Percentiles rank a stretch among this genome's conserved stretches.
Conservation (phyloP, 2,329 filamentous ascomycete genomes). For the Colletotrichum tropicicola region DNA sequence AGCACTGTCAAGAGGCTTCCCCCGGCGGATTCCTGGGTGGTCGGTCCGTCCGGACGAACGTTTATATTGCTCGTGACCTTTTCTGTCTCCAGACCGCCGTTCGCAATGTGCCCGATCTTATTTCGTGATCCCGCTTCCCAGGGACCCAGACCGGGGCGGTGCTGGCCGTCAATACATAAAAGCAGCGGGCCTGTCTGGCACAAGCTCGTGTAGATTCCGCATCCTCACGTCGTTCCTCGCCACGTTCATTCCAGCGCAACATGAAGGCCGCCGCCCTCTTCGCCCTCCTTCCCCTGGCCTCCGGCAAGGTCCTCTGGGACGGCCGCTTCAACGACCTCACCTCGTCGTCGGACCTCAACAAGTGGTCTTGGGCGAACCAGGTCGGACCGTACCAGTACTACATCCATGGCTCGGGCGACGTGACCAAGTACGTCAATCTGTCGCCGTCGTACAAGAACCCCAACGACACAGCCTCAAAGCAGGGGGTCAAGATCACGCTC, state of each 20-base stretch:
- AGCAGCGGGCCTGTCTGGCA: neutral
- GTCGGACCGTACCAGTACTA: conserved; percentile 79
- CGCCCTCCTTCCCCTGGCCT: conserved; percentile 5
- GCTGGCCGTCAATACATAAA: neutral
- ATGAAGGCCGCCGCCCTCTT: conserved; percentile 19
- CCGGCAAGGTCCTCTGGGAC: conserved; percentile 63
- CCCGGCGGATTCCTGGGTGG: neutral
- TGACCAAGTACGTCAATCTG: conserved; percentile 70
- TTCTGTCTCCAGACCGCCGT: neutral
- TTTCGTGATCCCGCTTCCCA: conserved; percentile 12
- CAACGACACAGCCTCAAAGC: conserved; percentile 65
- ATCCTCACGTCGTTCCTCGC: neutral
- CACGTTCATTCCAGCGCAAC: neutral
- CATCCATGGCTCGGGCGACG: conserved; percentile 70
- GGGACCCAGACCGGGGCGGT: neutral
- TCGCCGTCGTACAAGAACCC: conserved; percentile 71
- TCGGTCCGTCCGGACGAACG: conserved; percentile 10
- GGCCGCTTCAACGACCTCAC: conserved; percentile 70
- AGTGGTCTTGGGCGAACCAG: conserved; percentile 74
- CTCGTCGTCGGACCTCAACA: conserved; percentile 62
- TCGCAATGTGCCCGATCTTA: neutral
- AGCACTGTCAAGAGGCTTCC: neutral
- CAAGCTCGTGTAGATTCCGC: neutral
- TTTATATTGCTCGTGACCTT: conserved; percentile 22
- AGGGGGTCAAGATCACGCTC: conserved; percentile 76